Evolutionary conservation across 768 basidiomycete genomes (phyloP).

Genomic region (Mycena epipterygia): DNA sequence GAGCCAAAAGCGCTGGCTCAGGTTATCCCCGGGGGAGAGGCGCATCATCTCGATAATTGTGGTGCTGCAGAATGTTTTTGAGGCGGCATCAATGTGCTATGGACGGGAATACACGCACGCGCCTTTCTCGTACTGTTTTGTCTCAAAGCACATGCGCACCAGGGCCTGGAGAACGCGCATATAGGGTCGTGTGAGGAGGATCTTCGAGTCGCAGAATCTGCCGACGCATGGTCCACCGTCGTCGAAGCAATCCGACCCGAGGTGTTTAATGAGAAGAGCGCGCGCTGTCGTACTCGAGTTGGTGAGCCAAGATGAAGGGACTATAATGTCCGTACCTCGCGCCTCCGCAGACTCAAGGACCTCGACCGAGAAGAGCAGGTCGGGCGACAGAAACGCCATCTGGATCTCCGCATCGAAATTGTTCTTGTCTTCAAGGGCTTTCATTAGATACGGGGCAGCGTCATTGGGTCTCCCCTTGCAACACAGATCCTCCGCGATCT

Average conservation of each 20-base stretch:
- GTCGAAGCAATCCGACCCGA: conserved; percentile 54
- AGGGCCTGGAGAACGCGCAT: conserved; percentile 26
- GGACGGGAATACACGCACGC: neutral
- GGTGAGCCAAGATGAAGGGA: neutral
- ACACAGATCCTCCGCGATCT: conserved; percentile 53
- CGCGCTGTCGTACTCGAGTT: conserved; percentile 41
- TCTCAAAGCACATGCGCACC: conserved; percentile 14
- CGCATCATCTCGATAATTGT: conserved; percentile 28
- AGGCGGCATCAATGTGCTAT: neutral
- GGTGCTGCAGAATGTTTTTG: neutral
- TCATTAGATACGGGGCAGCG: conserved; percentile 54
- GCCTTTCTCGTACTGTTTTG: conserved; percentile 11
- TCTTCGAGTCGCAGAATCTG: conserved; percentile 49
- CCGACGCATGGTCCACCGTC: conserved; percentile 51
- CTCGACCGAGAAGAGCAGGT: conserved; percentile 41
- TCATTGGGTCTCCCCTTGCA: conserved; percentile 47
- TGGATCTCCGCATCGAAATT: conserved; percentile 58
- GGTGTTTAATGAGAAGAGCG: conserved; percentile 39
- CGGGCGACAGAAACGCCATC: conserved; percentile 50
- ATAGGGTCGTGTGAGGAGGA: conserved; percentile 20
- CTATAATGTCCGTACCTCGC: conserved; percentile 33
- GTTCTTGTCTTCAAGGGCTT: conserved; percentile 55
- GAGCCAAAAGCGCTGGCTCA: conserved; percentile 20
- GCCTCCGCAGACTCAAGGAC: conserved; percentile 44
- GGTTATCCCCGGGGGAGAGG: conserved; percentile 19